A percentile compares a stretch with the other conserved stretches of the same genome.
Conservation (phyloP, 805 yeast genomes). For the Kluyveromyces lactis region DNA sequence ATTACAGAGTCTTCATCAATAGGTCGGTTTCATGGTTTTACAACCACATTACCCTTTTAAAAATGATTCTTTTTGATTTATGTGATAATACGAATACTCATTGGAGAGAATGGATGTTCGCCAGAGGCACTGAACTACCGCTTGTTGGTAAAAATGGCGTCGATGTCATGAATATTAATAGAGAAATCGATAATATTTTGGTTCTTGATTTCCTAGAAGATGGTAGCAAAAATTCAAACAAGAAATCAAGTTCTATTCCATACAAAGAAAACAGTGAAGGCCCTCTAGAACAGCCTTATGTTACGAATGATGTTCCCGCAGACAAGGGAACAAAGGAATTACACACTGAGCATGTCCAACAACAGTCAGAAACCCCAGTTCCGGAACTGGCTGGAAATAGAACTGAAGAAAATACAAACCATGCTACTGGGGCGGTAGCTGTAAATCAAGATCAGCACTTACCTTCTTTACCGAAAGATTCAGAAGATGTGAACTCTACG, state of each 20-base stretch:
- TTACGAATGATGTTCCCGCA: neutral
- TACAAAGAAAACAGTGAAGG: slow-evolving; percentile 2
- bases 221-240: slow-evolving; percentile 21
- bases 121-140: slow-evolving; percentile 21
- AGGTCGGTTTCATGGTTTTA: slow-evolving; percentile 32
- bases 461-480: no score
- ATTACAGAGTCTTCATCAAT: slow-evolving; percentile 28
- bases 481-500: no score
- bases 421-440: no score
- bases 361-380: no score
- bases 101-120: slow-evolving; percentile 33
- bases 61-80: slow-evolving; percentile 29
- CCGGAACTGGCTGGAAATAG: no score
- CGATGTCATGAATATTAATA: slow-evolving; percentile 21
- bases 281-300: neutral
- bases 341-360: no score
- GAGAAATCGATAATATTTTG: slow-evolving; percentile 21
- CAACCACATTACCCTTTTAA: slow-evolving; percentile 28
- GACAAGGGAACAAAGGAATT: no score
- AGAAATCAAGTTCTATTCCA: slow-evolving; percentile 13
- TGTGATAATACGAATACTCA: slow-evolving; percentile 27
- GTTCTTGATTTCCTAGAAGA: slow-evolving; percentile 26
- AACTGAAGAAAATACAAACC: no score
- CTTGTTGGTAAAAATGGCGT: slow-evolving; percentile 16
- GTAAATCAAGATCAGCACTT: no score